These are phyloP conservation scores for Camellia oleifera DNA, from an alignment of 179 eudicot genomes.

Conservation along the genomic window DNA sequence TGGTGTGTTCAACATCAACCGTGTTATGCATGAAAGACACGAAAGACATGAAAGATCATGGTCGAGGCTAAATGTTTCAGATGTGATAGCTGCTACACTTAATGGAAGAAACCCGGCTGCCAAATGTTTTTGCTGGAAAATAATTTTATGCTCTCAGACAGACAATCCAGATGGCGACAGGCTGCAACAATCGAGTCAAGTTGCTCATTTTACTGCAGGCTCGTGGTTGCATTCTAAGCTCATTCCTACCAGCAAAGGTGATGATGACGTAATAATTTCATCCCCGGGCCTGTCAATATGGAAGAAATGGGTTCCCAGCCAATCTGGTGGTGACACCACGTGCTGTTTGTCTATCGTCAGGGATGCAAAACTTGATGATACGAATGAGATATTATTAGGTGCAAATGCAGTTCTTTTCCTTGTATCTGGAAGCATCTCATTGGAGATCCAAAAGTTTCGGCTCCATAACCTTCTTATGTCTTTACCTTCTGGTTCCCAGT, in stretches of 20 bases:
- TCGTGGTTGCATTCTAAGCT: conserved; percentile 80
- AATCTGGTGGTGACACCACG: conserved; percentile 28
- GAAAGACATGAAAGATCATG: conserved; percentile 60
- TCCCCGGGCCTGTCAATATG: conserved; percentile 75
- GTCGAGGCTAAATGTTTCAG: conserved; percentile 77
- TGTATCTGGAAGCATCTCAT: conserved; percentile 52
- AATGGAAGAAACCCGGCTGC: conserved; percentile 46
- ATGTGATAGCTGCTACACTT: conserved; percentile 59
- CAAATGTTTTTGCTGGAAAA: conserved; percentile 85
- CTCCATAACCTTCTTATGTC: conserved; percentile 58
- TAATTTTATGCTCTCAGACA: conserved; percentile 43
- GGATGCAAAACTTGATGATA: conserved; percentile 33
- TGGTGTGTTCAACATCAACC: conserved; percentile 58
- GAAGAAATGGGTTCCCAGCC: conserved; percentile 61
- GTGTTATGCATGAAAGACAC: conserved; percentile 51
- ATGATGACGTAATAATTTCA: conserved; percentile 49
- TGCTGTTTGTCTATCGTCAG: conserved; percentile 77
- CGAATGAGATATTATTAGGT: conserved; percentile 44
- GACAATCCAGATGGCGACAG: conserved; percentile 21
- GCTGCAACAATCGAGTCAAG: conserved; percentile 19
- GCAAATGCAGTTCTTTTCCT: conserved; percentile 66
- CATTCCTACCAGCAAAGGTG: conserved; percentile 47
- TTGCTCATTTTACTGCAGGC: conserved; percentile 30
- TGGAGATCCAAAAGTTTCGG: conserved; percentile 59
- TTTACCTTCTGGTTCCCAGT: conserved; percentile 55